Evolutionary conservation across 2,329 filamentous ascomycete genomes (phyloP), one percentile per base, ranked within the genome.

Genomic region (Ophiostoma perfectum): DNA sequence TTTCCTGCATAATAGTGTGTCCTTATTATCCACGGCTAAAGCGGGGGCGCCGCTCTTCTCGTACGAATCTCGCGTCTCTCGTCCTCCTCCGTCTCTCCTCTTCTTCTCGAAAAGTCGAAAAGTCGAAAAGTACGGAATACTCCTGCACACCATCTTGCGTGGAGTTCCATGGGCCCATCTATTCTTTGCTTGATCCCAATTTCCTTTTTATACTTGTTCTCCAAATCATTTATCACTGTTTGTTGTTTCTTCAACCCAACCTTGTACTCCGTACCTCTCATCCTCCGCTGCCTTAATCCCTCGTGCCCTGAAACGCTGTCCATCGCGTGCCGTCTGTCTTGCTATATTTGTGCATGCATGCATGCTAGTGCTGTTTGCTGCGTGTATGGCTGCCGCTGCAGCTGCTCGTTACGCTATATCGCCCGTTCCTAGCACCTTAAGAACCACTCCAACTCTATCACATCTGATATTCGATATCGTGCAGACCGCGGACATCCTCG

Each of bases 241-340:
- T 55, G 27, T 27, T 55, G 49, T 55, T 55, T 55, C 49, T 55
- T 55, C 18, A 55, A 55, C 49, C 49, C 49, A 55, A 55, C 49
- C 49, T 55, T 55, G 49, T 55, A 55, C 49, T 27, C n/a, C n/a
- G 12, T 49, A n/a, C 47, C 8, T 27, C 9, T 4, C 8, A 27
- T 55, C n/a, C 7, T 27, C 49, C 18, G n/a, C n/a, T 55, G 18
- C n/a, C 49, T 55, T 55, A 55, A 55, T 55, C 49, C 49, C 49
- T 55, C 49, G 49, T 55, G n/a, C 49, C 27, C 49, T 55, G 49
- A 55, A 55, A 55, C 49, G 8, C 27, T 27, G 49, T 18, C 14
- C 49, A 55, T 55, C 49, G 49, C 49, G 49, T 55, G 49, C 27
- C n/a, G 27, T 45, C 42, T 55, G 45, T 47, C 16, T 14, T 47